Conservation (phyloP, 2,329 filamentous ascomycete species). For the Byssochlamys sp. region DNA sequence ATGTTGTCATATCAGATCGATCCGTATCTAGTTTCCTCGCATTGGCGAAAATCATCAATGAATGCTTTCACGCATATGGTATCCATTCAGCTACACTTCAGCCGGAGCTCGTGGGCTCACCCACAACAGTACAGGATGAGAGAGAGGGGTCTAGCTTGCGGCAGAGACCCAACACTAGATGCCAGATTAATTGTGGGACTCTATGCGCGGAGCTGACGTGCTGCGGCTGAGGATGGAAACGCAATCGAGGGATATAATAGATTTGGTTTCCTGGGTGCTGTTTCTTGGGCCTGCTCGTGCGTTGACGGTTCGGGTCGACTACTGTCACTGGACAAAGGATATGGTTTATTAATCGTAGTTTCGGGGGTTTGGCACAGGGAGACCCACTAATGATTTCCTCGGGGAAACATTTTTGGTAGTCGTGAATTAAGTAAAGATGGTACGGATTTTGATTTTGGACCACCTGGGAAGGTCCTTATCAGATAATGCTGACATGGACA, state of each 20-base stretch:
- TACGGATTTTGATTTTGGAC: too few relatives aligned
- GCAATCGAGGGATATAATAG: not conserved
- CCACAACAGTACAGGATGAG: constrained; percentile 9
- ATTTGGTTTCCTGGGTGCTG: not conserved
- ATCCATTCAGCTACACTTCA: constrained; percentile 64
- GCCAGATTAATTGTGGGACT: constrained; percentile 45
- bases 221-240: constrained; percentile 27
- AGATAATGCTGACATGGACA: too few relatives aligned
- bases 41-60: constrained; percentile 52
- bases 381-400: too few relatives aligned
- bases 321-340: not conserved
- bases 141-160: constrained; percentile 15
- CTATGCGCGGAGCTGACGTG: constrained; percentile 46
- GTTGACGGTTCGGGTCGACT: not conserved
- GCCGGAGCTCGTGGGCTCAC: constrained; percentile 44
- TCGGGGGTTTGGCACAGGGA: too few relatives aligned
- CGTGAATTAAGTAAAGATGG: too few relatives aligned
- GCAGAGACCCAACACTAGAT: constrained; percentile 27
- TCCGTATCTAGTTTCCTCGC: constrained; percentile 50
- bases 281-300: not conserved
- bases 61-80: constrained; percentile 64
- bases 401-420: too few relatives aligned
- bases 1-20: constrained; percentile 53
- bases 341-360: too few relatives aligned
- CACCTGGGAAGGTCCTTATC: too few relatives aligned